Evolutionary conservation across 352 stramenopile genomes (phyloP).

Genomic region (Globisporangium cederbergense): DNA sequence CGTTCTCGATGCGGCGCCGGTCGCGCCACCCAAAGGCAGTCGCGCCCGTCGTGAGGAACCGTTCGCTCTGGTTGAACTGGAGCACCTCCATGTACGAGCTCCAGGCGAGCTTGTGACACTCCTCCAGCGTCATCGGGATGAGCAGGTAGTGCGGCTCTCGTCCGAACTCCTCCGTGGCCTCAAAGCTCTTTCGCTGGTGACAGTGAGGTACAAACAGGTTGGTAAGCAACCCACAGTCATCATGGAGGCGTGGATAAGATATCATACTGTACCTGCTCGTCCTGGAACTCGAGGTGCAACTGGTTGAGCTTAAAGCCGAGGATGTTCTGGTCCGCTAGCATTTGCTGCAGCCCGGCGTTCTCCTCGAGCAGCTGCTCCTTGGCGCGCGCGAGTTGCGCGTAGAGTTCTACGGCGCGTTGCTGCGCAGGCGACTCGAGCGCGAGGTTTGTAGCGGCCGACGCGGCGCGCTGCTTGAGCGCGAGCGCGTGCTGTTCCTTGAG

Average conservation of each 20-base stretch:
- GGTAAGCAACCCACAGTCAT: too few relatives aligned
- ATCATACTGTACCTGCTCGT: slow-evolving; percentile 13
- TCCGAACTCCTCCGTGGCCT: not conserved
- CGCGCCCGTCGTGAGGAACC: slow-evolving; percentile 26
- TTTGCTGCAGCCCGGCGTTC: slow-evolving; percentile 44
- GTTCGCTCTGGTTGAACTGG: slow-evolving; percentile 38
- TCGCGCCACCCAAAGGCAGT: slow-evolving; percentile 37
- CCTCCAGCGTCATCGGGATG: slow-evolving; percentile 26
- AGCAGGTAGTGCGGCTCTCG: slow-evolving; percentile 16
- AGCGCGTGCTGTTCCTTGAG: slow-evolving; percentile 10
- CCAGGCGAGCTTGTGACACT: slow-evolving; percentile 41
- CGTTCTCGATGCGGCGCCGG: slow-evolving; percentile 16
- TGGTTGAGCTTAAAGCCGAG: slow-evolving; percentile 38
- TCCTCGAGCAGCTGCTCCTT: slow-evolving; percentile 49
- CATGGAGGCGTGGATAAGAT: too few relatives aligned
- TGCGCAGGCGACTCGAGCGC: not conserved
- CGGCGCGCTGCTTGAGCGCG: not conserved
- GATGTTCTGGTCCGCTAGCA: slow-evolving; percentile 36
- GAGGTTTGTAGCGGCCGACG: not conserved
- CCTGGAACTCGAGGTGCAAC: slow-evolving; percentile 29
- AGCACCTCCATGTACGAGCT: slow-evolving; percentile 38
- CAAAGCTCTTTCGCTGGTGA: slow-evolving; percentile 5
- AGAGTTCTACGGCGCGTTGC: slow-evolving; percentile 23
- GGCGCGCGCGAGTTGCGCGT: slow-evolving; percentile 43
- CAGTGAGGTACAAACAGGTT: not conserved